A percentile compares a stretch with the other conserved stretches of the same genome.
Evolutionary conservation across 495 filamentous ascomycete genomes (phyloP).

Genomic region (Cercophora sp.): DNA sequence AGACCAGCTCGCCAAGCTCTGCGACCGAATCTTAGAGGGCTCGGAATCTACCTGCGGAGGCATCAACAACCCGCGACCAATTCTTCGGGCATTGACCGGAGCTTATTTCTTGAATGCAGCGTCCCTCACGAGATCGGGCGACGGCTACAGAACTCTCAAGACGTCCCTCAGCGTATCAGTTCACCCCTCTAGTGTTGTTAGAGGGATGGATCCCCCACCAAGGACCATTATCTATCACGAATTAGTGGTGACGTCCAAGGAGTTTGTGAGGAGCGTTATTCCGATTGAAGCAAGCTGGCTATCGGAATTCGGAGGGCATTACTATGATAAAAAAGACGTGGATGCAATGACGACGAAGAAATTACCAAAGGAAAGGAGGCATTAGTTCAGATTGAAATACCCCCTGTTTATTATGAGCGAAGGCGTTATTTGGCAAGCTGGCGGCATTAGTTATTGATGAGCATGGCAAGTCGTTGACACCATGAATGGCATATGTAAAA

Average conservation of each 20-base stretch:
- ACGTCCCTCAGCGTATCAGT: slow-evolving; percentile 84
- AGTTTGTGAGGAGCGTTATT: slow-evolving; percentile 88
- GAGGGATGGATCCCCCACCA: slow-evolving; percentile 68
- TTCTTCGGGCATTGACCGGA: slow-evolving; percentile 82
- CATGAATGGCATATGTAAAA: too few relatives aligned
- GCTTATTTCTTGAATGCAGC: slow-evolving; percentile 97
- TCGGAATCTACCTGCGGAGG: slow-evolving; percentile 67
- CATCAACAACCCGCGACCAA: slow-evolving; percentile 64
- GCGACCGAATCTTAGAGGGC: slow-evolving; percentile 83
- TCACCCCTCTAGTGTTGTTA: slow-evolving; percentile 79
- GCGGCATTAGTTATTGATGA: too few relatives aligned
- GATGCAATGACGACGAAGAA: slow-evolving; percentile 80
- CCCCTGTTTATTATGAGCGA: too few relatives aligned
- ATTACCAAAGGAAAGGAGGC: slow-evolving; percentile 34
- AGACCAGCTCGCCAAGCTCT: slow-evolving; percentile 90
- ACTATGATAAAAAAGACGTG: slow-evolving; percentile 88
- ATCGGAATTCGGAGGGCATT: slow-evolving; percentile 90
- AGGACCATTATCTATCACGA: slow-evolving; percentile 92
- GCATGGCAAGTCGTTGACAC: too few relatives aligned
- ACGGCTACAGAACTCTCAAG: slow-evolving; percentile 93
- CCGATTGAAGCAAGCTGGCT: slow-evolving; percentile 84
- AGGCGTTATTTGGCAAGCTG: too few relatives aligned
- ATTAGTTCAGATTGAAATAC: not conserved
- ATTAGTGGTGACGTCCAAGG: slow-evolving; percentile 85
- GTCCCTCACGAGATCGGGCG: slow-evolving; percentile 75